phyloP scores from a whole-genome alignment of 1,284 basidiomycete species.

The Cutaneotrichosporon sp. region DNA sequence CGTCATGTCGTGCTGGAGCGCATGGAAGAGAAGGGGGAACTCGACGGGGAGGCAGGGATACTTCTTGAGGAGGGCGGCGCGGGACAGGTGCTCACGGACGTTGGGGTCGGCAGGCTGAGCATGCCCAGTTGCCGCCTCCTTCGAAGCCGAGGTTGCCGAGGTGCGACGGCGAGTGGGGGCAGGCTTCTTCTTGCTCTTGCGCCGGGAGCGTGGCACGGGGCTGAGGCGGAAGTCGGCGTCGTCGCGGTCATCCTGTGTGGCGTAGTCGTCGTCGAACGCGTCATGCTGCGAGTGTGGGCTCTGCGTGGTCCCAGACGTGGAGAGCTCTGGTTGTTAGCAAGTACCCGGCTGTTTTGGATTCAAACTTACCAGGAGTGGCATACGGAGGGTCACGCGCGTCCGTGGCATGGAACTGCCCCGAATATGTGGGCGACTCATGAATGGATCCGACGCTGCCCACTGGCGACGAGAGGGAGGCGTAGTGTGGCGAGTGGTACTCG shows the following conservation, averaged over 20 bases:
- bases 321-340: not conserved
- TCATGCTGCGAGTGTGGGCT: not conserved
- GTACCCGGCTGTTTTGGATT: not conserved
- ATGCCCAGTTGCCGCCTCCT: not conserved
- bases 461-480: not conserved
- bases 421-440: not conserved
- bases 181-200: not conserved
- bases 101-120: not conserved
- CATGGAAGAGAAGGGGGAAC: constrained; percentile 53
- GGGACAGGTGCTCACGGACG: not conserved
- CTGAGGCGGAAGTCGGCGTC: constrained; percentile 44
- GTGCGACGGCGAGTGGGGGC: not conserved
- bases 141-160: not conserved
- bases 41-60: constrained; percentile 42
- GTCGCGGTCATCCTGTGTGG: constrained; percentile 24
- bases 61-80: constrained; percentile 29
- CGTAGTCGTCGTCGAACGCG: not conserved
- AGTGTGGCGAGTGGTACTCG: not conserved
- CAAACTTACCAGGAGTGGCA: not conserved
- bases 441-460: not conserved
- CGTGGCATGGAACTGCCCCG: not conserved
- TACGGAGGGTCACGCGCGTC: not conserved
- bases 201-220: constrained; percentile 13
- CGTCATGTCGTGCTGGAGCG: constrained; percentile 46
- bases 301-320: not conserved